Evolutionary conservation across 2,329 filamentous ascomycete species (phyloP).

Genomic region (Arthrobotrys conoides): DNA sequence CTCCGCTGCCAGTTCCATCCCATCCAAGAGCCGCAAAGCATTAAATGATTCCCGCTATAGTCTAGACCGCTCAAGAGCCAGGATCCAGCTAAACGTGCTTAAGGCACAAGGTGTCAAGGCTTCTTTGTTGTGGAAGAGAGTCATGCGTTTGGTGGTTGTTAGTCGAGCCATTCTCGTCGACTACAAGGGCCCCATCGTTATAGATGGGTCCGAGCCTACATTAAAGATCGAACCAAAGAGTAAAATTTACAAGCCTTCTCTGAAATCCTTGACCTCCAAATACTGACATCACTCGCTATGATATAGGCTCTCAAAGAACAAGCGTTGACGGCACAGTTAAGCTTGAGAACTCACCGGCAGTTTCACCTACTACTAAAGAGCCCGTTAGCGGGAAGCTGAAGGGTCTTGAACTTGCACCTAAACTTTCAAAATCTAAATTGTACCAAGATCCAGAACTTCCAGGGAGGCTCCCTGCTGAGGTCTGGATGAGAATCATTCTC

Average conservation of each 20-base stretch:
- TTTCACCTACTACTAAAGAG: slow-evolving; percentile 4
- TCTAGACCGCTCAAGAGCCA: slow-evolving; percentile 47
- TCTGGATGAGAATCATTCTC: slow-evolving; percentile 56
- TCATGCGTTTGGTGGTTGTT: slow-evolving; percentile 56
- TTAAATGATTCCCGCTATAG: slow-evolving; percentile 53
- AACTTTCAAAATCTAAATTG: not conserved
- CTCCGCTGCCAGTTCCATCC: not conserved
- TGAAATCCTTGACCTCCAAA: not conserved
- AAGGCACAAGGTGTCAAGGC: slow-evolving; percentile 50
- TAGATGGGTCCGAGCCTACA: slow-evolving; percentile 39
- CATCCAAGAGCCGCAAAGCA: slow-evolving; percentile 22
- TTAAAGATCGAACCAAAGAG: slow-evolving; percentile 39
- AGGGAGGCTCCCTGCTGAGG: slow-evolving; percentile 35
- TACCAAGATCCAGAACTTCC: slow-evolving; percentile 27
- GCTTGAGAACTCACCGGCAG: slow-evolving; percentile 17
- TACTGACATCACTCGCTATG: not conserved
- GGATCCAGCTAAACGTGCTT: slow-evolving; percentile 47
- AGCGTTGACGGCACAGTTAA: slow-evolving; percentile 42
- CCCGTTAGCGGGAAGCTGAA: slow-evolving; percentile 25
- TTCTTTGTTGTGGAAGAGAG: slow-evolving; percentile 52
- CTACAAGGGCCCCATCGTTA: slow-evolving; percentile 36
- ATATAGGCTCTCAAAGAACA: slow-evolving; percentile 27
- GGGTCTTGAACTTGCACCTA: not conserved
- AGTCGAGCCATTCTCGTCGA: slow-evolving; percentile 48
- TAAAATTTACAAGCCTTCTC: not conserved